These are phyloP conservation scores for Aspergillus terreus DNA, from an alignment of 2,329 filamentous ascomycete genomes.

Conservation along the genomic window DNA sequence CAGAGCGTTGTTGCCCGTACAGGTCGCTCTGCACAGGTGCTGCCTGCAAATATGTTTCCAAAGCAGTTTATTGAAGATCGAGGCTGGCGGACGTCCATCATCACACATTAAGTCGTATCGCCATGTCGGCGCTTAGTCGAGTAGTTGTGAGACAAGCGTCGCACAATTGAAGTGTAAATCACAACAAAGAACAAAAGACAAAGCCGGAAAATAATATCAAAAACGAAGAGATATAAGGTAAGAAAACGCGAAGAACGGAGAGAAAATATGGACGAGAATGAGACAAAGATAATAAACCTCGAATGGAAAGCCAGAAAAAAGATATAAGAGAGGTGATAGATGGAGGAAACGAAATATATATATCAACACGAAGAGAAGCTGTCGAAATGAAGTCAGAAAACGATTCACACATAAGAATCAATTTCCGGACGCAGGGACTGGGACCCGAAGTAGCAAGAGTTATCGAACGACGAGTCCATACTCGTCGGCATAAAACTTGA, in stretches of 20 bases:
- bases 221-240: constrained; percentile 4
- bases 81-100: constrained; percentile 13
- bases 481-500: constrained; percentile 23
- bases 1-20: too few relatives aligned
- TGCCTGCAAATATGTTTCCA: constrained; percentile 2
- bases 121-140: constrained; percentile 3
- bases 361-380: constrained; percentile 5
- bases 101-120: constrained; percentile 22
- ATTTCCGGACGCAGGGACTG: constrained; percentile 31
- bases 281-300: constrained; percentile 6
- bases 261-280: constrained; percentile 6
- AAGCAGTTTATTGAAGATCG: constrained; percentile 16
- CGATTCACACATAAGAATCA: constrained; percentile 35
- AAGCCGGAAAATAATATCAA: constrained; percentile 5
- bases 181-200: constrained; percentile 1
- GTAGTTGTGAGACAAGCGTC: neutral
- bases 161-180: constrained; percentile 2
- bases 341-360: neutral
- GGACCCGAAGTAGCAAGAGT: constrained; percentile 28
- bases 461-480: constrained; percentile 30
- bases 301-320: constrained; percentile 11
- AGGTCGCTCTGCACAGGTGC: too few relatives aligned
- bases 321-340: constrained; percentile 3
- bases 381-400: neutral
- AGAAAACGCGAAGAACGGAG: constrained; percentile 4